Percentiles rank a stretch among this genome's conserved stretches.
These are phyloP conservation scores for Diaporthe longicolla DNA, from an alignment of 2,329 filamentous ascomycete species.

Conservation along the genomic window DNA sequence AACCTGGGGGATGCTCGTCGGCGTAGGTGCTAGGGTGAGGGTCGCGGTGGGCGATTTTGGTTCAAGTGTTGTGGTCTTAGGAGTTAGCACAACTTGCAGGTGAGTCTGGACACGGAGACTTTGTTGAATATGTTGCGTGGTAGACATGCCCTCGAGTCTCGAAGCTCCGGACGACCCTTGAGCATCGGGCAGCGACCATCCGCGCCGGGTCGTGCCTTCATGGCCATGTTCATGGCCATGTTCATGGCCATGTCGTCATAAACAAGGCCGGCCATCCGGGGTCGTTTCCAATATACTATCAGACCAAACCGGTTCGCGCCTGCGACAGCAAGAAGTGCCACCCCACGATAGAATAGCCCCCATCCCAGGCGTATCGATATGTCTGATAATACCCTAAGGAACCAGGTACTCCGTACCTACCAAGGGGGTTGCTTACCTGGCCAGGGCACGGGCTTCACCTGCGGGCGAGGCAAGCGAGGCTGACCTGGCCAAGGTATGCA, in stretches of 20 bases:
- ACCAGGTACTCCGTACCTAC: too few relatives aligned
- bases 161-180: neutral
- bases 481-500: neutral
- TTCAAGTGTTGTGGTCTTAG: neutral
- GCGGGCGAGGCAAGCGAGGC: too few relatives aligned
- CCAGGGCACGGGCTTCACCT: too few relatives aligned
- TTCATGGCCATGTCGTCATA: conserved; percentile 14
- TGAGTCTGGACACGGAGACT: neutral
- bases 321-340: neutral
- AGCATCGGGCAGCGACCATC: conserved; percentile 25
- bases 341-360: neutral
- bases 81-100: neutral
- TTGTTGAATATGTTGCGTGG: neutral
- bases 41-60: neutral
- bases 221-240: too few relatives aligned
- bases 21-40: neutral
- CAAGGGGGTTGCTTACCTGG: too few relatives aligned
- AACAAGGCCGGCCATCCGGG: conserved; percentile 14
- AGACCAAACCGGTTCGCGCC: neutral
- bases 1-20: neutral
- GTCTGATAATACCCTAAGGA: neutral
- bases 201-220: neutral
- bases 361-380: too few relatives aligned
- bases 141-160: neutral
- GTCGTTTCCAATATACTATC: neutral